Conservation (phyloP, 139 green algal species). For the Yamagishiella unicocca region DNA sequence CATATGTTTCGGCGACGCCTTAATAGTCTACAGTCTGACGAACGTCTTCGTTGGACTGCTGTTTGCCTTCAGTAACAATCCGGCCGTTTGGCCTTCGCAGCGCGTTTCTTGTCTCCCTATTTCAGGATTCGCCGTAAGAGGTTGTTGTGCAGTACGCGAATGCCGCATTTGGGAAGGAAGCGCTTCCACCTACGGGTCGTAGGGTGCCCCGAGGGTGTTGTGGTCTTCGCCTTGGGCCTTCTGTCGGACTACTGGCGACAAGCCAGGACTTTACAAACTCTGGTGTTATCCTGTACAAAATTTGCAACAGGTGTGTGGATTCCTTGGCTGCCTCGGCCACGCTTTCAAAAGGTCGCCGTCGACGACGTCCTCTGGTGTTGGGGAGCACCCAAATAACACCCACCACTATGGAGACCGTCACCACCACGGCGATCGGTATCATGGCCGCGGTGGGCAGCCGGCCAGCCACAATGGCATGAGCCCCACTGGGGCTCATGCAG, state of each 20-base stretch:
- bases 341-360: not conserved
- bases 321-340: constrained; percentile 8
- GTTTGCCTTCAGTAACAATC: not conserved
- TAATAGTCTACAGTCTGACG: not conserved
- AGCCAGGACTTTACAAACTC: too few relatives aligned
- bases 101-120: not conserved
- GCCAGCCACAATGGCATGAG: not conserved
- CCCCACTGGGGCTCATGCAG: not conserved
- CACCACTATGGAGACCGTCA: not conserved
- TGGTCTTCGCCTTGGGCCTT: not conserved
- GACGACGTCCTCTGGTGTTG: not conserved
- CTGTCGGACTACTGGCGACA: too few relatives aligned
- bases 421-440: constrained; percentile 3
- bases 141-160: not conserved
- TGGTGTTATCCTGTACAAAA: not conserved
- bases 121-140: not conserved
- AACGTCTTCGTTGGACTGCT: not conserved
- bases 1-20: not conserved
- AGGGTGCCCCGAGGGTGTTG: not conserved
- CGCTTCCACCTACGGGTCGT: too few relatives aligned
- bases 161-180: too few relatives aligned
- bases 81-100: not conserved
- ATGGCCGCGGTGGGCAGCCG: not conserved
- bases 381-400: not conserved
- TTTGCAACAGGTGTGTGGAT: not conserved